phyloP scores from a whole-genome alignment of 345 rosid genomes.

The Excoecaria agallocha region DNA sequence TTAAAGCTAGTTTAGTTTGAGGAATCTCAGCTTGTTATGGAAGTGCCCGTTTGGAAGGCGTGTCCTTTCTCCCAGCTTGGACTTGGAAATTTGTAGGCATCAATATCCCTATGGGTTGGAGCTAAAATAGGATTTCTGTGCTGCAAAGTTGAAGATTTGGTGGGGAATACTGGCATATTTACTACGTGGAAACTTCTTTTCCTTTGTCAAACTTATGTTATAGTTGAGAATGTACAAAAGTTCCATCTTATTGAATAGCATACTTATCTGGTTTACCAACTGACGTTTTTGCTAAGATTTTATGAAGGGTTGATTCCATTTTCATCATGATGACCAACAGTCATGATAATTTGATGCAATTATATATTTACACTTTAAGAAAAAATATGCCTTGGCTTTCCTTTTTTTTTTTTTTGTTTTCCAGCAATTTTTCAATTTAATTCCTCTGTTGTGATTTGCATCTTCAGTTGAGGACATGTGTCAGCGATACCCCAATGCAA shows the following conservation, averaged over 20 bases:
- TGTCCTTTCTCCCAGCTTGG: background rate
- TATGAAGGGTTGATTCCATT: background rate
- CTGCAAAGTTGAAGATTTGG: background rate
- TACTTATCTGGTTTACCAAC: background rate
- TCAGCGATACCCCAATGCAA: slow-evolving; percentile 76
- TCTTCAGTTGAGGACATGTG: slow-evolving; percentile 89
- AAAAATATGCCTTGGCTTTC: no score
- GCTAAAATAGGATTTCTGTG: background rate
- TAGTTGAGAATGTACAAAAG: background rate
- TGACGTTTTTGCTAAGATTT: background rate
- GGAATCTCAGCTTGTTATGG: background rate
- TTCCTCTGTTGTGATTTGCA: background rate
- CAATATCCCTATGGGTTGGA: background rate
- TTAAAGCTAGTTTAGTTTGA: background rate
- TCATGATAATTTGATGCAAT: background rate
- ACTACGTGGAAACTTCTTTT: background rate
- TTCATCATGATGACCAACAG: background rate
- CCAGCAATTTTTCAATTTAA: background rate
- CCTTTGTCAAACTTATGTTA: background rate
- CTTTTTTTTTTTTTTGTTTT: background rate
- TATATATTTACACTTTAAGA: no score
- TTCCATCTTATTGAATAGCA: background rate
- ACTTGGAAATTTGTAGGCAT: background rate
- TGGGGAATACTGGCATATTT: background rate
- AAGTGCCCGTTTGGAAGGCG: background rate